Conservation (phyloP, 2,329 filamentous ascomycete species). For the Chrysosporium keratinophilum region DNA sequence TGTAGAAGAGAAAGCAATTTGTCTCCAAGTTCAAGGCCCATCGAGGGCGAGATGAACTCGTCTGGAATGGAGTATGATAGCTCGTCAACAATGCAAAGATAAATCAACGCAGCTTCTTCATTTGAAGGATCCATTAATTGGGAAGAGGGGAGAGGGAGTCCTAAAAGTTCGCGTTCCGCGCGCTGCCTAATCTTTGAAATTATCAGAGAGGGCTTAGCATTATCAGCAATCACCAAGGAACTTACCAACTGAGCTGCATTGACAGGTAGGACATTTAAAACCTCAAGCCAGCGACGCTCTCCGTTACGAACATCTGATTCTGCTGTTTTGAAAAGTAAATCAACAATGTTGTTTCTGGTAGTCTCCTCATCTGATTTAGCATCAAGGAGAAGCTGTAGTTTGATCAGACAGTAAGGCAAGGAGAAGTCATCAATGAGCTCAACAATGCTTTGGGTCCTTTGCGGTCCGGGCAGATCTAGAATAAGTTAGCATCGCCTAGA, state of each 20-base stretch:
- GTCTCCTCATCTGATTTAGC: conserved; percentile 21
- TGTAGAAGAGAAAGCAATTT: conserved; percentile 33
- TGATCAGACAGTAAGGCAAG: conserved; percentile 35
- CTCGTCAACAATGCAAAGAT: conserved; percentile 32
- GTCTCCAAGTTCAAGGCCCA: conserved; percentile 30
- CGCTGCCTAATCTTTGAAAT: conserved; percentile 30
- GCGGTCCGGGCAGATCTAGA: conserved; percentile 15
- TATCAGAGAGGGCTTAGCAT: conserved; percentile 14
- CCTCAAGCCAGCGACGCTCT: conserved; percentile 31
- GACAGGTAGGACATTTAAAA: conserved; percentile 31
- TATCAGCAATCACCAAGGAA: not conserved
- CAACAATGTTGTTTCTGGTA: conserved; percentile 26
- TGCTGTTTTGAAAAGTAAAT: conserved; percentile 33
- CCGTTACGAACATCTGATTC: conserved; percentile 28
- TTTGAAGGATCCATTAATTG: conserved; percentile 13
- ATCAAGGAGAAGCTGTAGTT: conserved; percentile 33
- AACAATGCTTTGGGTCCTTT: conserved; percentile 29
- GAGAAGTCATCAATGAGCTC: conserved; percentile 34
- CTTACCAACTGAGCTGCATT: conserved; percentile 30
- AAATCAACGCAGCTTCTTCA: conserved; percentile 28
- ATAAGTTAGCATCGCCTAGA: not conserved
- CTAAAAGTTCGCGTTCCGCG: conserved; percentile 33
- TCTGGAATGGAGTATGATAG: conserved; percentile 31
- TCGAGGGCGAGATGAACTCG: conserved; percentile 21
- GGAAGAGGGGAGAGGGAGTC: conserved; percentile 21